Conservation (phyloP, 345 rosid species). For the Rhizophora mangle region DNA sequence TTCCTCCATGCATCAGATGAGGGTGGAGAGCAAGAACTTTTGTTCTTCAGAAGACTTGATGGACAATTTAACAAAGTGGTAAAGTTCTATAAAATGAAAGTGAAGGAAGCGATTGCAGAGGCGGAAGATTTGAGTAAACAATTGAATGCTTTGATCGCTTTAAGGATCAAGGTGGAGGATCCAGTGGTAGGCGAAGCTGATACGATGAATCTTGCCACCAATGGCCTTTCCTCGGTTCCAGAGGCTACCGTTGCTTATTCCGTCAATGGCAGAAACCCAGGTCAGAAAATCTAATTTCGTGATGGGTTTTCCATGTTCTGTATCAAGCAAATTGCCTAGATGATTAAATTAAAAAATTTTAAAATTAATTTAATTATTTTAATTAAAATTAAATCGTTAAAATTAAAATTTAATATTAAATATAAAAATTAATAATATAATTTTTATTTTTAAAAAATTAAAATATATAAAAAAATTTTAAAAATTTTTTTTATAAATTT, state of each 20-base stretch:
- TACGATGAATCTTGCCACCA: constrained; percentile 17
- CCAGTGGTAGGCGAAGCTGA: constrained; percentile 29
- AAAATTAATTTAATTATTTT: too few relatives aligned
- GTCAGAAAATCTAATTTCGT: constrained; percentile 14
- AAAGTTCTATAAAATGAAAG: constrained; percentile 48
- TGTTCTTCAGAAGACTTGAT: constrained; percentile 61
- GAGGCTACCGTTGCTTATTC: constrained; percentile 24
- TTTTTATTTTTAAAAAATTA: too few relatives aligned
- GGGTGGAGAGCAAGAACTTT: constrained; percentile 54
- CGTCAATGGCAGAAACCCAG: constrained; percentile 20
- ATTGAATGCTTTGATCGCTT: constrained; percentile 72
- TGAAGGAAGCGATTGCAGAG: constrained; percentile 48
- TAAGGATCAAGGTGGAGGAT: constrained; percentile 59
- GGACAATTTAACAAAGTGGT: constrained; percentile 64
- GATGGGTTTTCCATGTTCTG: not conserved
- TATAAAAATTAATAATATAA: too few relatives aligned
- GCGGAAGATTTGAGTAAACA: constrained; percentile 72
- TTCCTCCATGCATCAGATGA: constrained; percentile 50
- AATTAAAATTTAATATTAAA: too few relatives aligned
- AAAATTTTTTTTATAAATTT: too few relatives aligned
- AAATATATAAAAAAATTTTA: too few relatives aligned
- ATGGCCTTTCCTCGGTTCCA: constrained; percentile 13
- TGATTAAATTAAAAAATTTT: too few relatives aligned
- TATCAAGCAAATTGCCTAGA: too few relatives aligned
- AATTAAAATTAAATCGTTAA: too few relatives aligned